Evolutionary conservation across 345 rosid species (phyloP).

Genomic region (Mercurialis annua): DNA sequence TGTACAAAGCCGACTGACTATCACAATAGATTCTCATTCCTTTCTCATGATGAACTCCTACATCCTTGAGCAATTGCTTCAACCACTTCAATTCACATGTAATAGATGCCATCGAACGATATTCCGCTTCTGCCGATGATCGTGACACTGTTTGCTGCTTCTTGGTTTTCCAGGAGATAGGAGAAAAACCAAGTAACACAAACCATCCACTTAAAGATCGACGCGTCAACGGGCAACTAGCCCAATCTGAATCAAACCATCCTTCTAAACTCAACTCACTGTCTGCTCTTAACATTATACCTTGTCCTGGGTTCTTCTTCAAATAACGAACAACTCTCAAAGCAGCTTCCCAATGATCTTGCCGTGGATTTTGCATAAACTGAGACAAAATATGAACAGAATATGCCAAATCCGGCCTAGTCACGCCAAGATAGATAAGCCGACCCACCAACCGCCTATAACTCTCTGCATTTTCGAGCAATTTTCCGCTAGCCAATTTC

Average conservation of each 20-base stretch:
- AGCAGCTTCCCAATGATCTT: background rate
- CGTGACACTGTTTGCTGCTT: background rate
- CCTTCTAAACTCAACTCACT: background rate
- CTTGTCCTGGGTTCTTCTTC: background rate
- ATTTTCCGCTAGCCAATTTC: background rate
- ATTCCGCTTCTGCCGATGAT: background rate
- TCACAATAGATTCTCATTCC: background rate
- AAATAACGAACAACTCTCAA: background rate
- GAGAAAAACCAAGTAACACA: background rate
- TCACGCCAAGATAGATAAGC: background rate
- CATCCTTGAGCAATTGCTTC: background rate
- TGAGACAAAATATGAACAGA: background rate
- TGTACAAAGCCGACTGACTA: background rate
- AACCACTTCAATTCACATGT: background rate
- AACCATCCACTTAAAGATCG: background rate
- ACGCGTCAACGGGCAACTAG: background rate
- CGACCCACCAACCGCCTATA: background rate
- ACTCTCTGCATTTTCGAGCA: background rate
- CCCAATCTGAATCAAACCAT: conserved; percentile 8
- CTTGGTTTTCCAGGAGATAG: background rate
- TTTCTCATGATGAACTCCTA: background rate
- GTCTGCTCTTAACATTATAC: background rate
- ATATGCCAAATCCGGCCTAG: background rate
- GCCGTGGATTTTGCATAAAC: background rate
- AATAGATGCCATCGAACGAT: background rate